Base-by-base conservation (phyloP, 108 stramenopile species). In the Schizochytrium sp. region DNA sequence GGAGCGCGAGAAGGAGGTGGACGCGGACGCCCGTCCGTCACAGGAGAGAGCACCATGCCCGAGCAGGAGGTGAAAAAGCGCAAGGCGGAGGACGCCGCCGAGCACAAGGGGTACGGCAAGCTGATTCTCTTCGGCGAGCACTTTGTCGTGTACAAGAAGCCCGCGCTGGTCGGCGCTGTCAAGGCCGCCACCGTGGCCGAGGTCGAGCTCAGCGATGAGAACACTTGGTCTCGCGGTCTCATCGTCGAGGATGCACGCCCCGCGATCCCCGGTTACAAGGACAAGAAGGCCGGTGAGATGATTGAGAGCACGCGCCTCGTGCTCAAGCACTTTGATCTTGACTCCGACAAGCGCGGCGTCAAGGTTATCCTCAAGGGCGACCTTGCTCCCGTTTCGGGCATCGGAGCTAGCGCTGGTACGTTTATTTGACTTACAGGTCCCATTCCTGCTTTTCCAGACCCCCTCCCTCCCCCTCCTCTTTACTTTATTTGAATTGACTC, bases 121-220 rank as follows among this genome's bases (percentile, higher is more conserved):
- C 91, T 96, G 23, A 96, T 96, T 83, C 91, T 96, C 55, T 95
- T 96, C 90, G 96, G 96, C 44, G 96, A 96, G 90, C 96, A 96
- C 90, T 95, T 96, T 92, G 96, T 96, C 44, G 96, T 96, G 41
- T 96, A 96, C 94, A 94, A 95, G 89, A 95, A 92, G 57, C 96
- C 96, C 44, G 96, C 96, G 16, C 91, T 96, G 72, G 96, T 96
- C 53, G 96, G 95, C 29, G 96, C 96, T 44, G 95, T 96, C 5
- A 94, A 95, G 4, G 94, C 95, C 87, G 94, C 94, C 94, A 96
- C 96, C 60, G 93, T 94, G 60, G 96, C 95, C 87, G 83, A 94
- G 72, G 51, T 91, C 58, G 94, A 91, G 58, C 90, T 91, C n/a
- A 34, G 21, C 72, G 51, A 44, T n/a, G 76, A 55, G 51, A 45